Evolutionary conservation across 1,284 basidiomycete genomes (phyloP), one percentile per base, ranked within the genome.

Genomic region (Vanrija sp.): DNA sequence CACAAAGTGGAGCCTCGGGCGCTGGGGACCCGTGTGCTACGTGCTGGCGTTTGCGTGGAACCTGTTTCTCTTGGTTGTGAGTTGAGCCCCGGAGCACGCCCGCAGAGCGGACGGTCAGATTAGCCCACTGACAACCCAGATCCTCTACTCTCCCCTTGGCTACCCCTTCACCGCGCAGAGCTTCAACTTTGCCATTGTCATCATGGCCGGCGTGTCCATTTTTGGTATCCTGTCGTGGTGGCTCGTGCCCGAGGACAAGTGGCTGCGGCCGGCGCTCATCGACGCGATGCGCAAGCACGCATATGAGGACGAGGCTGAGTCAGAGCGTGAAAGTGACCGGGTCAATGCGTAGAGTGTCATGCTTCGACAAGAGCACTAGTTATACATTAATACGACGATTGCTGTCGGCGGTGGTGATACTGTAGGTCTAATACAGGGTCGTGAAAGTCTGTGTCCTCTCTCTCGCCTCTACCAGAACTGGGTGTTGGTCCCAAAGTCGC

Each of bases 201-300:
- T 93, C 60, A 54, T 48, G 34, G 46, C n/a, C 10, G 77, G 81
- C 15, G 85, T 89, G 54, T 88, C 88, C 3, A 77, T 91, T 59
- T 86, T 90, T 65, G 90, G 85, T 8, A 66, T 89, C 57, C 60
- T 86, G 28, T 85, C 83, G 54, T 92, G 86, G 86, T 88, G 82
- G 68, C 81, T 89, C 64, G 85, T 83, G 1, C 87, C 88, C 1
- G 82, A 85, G 67, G 82, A 88, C 12, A 83, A 83, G 64, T 91
- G 89, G 89, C 79, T 91, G 43, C 82, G 83, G 53, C 79, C 81
- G 38, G 83, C 85, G 43, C 82, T 67, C 26, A 55, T 73, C 43
- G 60, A 55, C 4, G 57, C 62, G 47, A 68, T 74, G 46, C 55
- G 65, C 46, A 65, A 67, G 19, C 61, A 62, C 34, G 66, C 66